Conservation (phyloP, 2,329 filamentous ascomycete species). For the Aspergillus luchuensis region DNA sequence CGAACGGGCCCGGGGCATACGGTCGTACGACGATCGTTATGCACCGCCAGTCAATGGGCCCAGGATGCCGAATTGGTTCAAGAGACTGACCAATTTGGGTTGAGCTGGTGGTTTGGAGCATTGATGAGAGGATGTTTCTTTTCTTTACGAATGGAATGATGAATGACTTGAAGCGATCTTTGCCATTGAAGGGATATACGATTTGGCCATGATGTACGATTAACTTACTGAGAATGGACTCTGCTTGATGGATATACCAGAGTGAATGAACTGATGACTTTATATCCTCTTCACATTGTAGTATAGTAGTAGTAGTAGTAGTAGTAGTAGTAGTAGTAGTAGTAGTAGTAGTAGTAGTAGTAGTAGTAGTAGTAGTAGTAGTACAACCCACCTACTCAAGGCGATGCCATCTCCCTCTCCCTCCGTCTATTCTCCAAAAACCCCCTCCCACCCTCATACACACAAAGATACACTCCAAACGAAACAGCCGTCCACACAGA, state of each 20-base stretch:
- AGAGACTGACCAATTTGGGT: constrained; percentile 42
- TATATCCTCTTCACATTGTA: neutral
- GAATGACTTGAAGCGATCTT: neutral
- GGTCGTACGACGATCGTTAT: constrained; percentile 32
- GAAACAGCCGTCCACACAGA: constrained; percentile 80
- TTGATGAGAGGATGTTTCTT: too few relatives aligned
- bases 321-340: too few relatives aligned
- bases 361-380: too few relatives aligned
- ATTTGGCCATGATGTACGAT: too few relatives aligned
- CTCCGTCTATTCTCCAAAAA: constrained; percentile 51
- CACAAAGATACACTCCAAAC: constrained; percentile 80
- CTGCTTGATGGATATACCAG: too few relatives aligned
- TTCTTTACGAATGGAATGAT: neutral
- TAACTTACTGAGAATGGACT: too few relatives aligned
- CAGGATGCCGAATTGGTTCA: constrained; percentile 48
- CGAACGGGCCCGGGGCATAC: constrained; percentile 39
- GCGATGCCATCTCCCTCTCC: constrained; percentile 13
- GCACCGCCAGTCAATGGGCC: constrained; percentile 27
- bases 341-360: too few relatives aligned
- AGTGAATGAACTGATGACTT: neutral
- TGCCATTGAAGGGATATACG: too few relatives aligned
- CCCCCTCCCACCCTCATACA: constrained; percentile 77
- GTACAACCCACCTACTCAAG: neutral
- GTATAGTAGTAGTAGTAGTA: too few relatives aligned
- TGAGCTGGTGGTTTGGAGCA: constrained; percentile 17